Percentiles rank a stretch among this genome's conserved stretches.
Evolutionary conservation across 495 filamentous ascomycete species (phyloP).

Genomic region (Paragyromitra xinjiangensis): DNA sequence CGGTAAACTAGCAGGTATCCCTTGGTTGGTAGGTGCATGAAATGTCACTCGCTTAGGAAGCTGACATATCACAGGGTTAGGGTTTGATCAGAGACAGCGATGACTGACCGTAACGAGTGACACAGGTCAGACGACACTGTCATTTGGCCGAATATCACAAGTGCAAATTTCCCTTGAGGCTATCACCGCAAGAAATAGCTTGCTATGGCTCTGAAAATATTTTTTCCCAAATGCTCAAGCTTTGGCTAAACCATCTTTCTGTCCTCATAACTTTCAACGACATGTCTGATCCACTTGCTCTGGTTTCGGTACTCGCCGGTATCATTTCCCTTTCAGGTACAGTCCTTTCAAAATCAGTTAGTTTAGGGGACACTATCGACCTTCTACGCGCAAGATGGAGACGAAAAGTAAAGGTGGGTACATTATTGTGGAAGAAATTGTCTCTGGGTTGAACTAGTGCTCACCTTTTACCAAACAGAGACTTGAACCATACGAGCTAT

Average conservation of each 20-base stretch:
- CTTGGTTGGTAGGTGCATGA: background rate
- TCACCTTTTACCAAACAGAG: conserved; percentile 13
- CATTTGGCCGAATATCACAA: conserved; percentile 6
- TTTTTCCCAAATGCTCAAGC: background rate
- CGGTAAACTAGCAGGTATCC: too few species aligned
- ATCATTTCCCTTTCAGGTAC: conserved; percentile 42
- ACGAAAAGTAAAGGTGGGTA: conserved; percentile 34
- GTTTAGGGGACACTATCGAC: conserved; percentile 33
- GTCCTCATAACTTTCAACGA: background rate
- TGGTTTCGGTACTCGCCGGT: conserved; percentile 37
- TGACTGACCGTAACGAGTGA: background rate
- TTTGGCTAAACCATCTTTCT: background rate
- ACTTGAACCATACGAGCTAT: conserved; percentile 39
- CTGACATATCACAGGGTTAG: background rate
- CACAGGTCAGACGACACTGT: conserved; percentile 6
- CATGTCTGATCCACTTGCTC: conserved; percentile 47
- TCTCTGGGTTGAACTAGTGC: background rate
- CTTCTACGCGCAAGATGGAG: conserved; percentile 41
- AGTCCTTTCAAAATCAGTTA: conserved; percentile 34
- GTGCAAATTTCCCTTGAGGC: background rate
- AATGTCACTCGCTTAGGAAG: background rate
- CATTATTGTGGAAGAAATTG: background rate
- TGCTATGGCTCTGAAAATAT: background rate
- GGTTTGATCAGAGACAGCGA: background rate
- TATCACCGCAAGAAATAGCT: background rate